Percentiles rank a stretch among this genome's conserved stretches.
These are phyloP conservation scores for Helenozyma rhizophorensis DNA, from an alignment of 805 yeast species.

Conservation along the genomic window DNA sequence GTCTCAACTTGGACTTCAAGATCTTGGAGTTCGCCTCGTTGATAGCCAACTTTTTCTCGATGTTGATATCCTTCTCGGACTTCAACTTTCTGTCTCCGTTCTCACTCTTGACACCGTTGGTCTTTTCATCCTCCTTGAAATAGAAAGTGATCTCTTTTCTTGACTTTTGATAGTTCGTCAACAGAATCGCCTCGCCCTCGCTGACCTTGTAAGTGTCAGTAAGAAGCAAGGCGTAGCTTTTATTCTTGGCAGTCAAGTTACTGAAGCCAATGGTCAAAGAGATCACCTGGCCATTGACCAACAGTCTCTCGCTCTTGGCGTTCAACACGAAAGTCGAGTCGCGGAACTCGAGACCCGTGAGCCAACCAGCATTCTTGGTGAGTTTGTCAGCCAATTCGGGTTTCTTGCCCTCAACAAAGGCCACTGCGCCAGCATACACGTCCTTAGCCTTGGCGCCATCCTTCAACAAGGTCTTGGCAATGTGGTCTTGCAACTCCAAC, in stretches of 20 bases:
- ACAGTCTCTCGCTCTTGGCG: constrained; percentile 61
- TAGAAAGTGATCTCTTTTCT: constrained; percentile 78
- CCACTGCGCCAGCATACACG: constrained; percentile 61
- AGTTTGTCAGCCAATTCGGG: constrained; percentile 65
- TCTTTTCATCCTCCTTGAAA: constrained; percentile 68
- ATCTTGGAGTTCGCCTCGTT: constrained; percentile 54
- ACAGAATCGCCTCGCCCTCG: constrained; percentile 53
- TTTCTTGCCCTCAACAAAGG: constrained; percentile 51
- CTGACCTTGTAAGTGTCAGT: constrained; percentile 79
- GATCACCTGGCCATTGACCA: constrained; percentile 70
- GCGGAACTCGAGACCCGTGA: constrained; percentile 85
- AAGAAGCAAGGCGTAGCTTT: constrained; percentile 64
- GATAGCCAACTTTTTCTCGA: constrained; percentile 26
- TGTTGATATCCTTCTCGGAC: constrained; percentile 35
- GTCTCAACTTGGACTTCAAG: constrained; percentile 72
- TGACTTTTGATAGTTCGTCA: constrained; percentile 71
- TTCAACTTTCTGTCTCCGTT: constrained; percentile 23
- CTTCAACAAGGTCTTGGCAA: constrained; percentile 50
- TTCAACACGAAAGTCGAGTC: constrained; percentile 73
- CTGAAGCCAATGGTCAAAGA: constrained; percentile 76
- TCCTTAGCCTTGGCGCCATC: constrained; percentile 66
- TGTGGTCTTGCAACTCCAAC: constrained; percentile 61
- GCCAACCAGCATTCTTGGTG: constrained; percentile 80
- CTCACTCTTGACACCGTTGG: constrained; percentile 18
- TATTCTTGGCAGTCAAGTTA: constrained; percentile 49